Base-by-base conservation (phyloP, 2,329 filamentous ascomycete genomes). In the Penicillium sp. region DNA sequence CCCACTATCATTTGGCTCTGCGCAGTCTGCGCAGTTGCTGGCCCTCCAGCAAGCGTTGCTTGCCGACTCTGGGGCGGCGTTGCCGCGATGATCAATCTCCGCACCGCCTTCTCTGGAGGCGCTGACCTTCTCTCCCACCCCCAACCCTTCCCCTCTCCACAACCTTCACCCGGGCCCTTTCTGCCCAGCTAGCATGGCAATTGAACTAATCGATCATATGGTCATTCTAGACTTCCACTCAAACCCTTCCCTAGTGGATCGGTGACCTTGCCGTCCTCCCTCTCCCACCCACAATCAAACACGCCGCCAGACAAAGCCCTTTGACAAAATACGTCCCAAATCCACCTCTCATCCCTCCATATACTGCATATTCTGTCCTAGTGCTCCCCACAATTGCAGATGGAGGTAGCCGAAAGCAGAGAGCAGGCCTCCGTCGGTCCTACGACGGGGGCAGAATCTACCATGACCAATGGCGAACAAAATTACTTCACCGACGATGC, bases 321-420 rank as follows among this genome's bases (percentile, higher is more conserved):
- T 55, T 45, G 51, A 46, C 52, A 47, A 52, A 48, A 46, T 36
- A 52, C 29, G 46, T 29, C 26, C 36, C 45, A 21, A 34, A 33
- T 10, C 19, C 31, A 48, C 42, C 34, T 40, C 48, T 31, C 18
- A 24, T 21, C 45, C 16, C 11, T 21, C 36, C 9, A 52, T n/a
- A 50, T 45, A 42, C 29, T 11, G 26, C 39, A 33, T 11, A 26
- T 36, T 46, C 16, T 28, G 44, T 49, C 43, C 40, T 31, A 42
- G 18, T 31, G 19, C 44, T 37, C 31, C 23, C 24, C 45, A 44
- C 43, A 52, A 29, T 48, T 55, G 31, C 50, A 56, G 36, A 78
- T 78, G 75, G 74, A 78, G 65, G 70, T 74, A 31, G 71, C 70
- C 28, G 73, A 72, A 51, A 71, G 67, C 55, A 65, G 64, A 57